Base-by-base conservation (phyloP, 73 alveolate species). In the Paramecium caudatum region DNA sequence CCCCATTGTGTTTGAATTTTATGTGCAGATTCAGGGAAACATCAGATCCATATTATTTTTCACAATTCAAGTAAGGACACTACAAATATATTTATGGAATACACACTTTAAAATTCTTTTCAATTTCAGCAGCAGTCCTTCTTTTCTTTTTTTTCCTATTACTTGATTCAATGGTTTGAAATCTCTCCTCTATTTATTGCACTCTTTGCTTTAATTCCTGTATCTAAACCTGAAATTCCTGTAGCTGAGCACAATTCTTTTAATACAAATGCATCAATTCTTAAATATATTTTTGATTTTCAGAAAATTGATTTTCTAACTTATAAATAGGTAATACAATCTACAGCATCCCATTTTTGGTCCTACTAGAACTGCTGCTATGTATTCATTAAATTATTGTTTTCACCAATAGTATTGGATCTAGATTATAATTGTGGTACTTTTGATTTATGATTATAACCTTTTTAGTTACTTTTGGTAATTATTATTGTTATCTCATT, bases 81-180 rank as follows among this genome's bases (percentile, higher is more conserved):
- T 94, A 80, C 4, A 91, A 50, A 82, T 47, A 19, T 8, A 46
- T 92, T 19, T 1, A 62, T 49, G 61, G 10, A 86, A 62, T 47
- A 33, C 65, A n/a, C 82, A 90, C 92, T 46, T 46, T 47, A 65
- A 78, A 93, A 43, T 81, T 93, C 41, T 86, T 93, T 33, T 90
- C 93, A 19, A 95, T 95, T 63, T 95, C 97, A 23, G 95, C 94
- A n/a, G 98, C 96, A 25, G 96, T 86, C 61, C 96, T 85, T 45
- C 96, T 48, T 70, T 82, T 81, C 80, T 95, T 95, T 95, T 95
- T 95, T 91, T 91, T 91, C 78, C 95, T 91, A 46, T 94, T 90
- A 27, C 70, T 82, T 13, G 80, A 48, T 82, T 82, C 90, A 10
- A 81, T 82, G 7, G 81, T 86, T 30, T 48, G 17, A 33, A 90